These are phyloP conservation scores for Grosmannia penicillata DNA, from an alignment of 2,329 filamentous ascomycete genomes.

Conservation along the genomic window DNA sequence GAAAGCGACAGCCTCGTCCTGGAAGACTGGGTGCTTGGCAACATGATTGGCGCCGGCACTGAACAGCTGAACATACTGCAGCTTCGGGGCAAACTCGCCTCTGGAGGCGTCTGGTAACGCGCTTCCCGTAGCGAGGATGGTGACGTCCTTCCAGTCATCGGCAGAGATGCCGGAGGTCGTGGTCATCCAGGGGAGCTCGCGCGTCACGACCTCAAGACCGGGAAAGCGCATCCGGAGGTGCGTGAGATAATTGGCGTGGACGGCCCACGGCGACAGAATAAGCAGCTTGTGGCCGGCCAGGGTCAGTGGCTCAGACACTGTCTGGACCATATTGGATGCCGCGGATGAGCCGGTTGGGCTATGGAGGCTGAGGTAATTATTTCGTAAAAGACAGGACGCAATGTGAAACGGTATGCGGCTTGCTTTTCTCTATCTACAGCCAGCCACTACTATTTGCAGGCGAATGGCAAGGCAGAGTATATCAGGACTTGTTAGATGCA, in stretches of 20 bases:
- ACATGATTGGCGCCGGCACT: slow-evolving; percentile 40
- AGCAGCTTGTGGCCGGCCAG: slow-evolving; percentile 1
- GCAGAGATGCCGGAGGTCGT: slow-evolving; percentile 13
- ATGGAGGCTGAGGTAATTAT: too few species aligned
- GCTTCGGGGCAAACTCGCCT: slow-evolving; percentile 23
- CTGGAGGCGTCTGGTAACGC: slow-evolving; percentile 21
- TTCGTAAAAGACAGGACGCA: too few species aligned
- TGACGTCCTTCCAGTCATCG: slow-evolving; percentile 31
- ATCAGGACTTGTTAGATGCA: too few species aligned
- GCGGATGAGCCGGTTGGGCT: too few species aligned
- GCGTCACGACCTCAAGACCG: slow-evolving; percentile 23
- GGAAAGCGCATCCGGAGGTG: slow-evolving; percentile 21
- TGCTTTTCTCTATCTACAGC: too few species aligned
- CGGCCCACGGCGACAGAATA: not conserved
- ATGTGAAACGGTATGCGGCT: too few species aligned
- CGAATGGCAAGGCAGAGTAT: too few species aligned
- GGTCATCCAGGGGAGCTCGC: slow-evolving; percentile 12
- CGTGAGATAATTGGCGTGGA: not conserved
- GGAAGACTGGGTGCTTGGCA: slow-evolving; percentile 28
- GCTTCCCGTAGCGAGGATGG: slow-evolving; percentile 19
- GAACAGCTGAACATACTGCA: slow-evolving; percentile 37
- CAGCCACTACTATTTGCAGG: too few species aligned
- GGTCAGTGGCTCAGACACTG: too few species aligned
- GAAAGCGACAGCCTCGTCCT: slow-evolving; percentile 32
- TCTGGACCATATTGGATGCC: too few species aligned